These are phyloP conservation scores for Paramarasmius palmivorus DNA, from an alignment of 1,284 basidiomycete genomes.

Conservation along the genomic window DNA sequence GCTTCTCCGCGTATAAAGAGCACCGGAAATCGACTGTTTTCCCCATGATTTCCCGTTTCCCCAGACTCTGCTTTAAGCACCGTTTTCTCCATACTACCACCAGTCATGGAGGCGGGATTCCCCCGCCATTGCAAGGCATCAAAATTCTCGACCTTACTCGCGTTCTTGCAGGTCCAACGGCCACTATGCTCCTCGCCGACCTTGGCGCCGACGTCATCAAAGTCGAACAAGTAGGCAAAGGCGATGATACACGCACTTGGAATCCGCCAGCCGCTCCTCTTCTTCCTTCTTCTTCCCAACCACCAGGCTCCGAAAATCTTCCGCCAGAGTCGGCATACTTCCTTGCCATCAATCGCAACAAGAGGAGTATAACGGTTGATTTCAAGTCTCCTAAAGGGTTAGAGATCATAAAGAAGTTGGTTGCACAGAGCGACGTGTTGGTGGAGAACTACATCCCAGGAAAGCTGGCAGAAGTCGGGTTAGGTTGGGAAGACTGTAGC, in stretches of 20 bases:
- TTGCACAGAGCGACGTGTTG: constrained; percentile 80
- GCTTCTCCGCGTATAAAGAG: no score
- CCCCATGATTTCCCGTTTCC: no score
- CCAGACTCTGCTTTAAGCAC: no score
- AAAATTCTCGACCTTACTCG: constrained; percentile 86
- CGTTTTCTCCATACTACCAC: no score
- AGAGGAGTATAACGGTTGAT: constrained; percentile 86
- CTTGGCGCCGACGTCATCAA: constrained; percentile 92
- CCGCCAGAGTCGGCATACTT: constrained; percentile 95
- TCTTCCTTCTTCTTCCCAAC: constrained; percentile 43
- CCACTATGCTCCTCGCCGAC: constrained; percentile 89
- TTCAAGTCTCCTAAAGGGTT: constrained; percentile 81
- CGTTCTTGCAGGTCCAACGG: constrained; percentile 87
- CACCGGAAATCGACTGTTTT: no score
- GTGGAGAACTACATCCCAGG: constrained; percentile 88
- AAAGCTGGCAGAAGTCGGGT: constrained; percentile 82
- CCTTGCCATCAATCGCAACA: constrained; percentile 87
- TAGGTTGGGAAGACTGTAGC: constrained; percentile 84
- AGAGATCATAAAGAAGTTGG: constrained; percentile 75
- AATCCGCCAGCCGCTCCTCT: constrained; percentile 75
- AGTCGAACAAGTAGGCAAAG: constrained; percentile 76
- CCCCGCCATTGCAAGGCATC: constrained; percentile 79
- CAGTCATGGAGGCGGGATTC: no score
- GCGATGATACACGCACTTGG: constrained; percentile 94
- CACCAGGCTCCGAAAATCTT: constrained; percentile 56